These are phyloP conservation scores for Botrytis elliptica DNA, from an alignment of 2,329 filamentous ascomycete species.

Conservation along the genomic window DNA sequence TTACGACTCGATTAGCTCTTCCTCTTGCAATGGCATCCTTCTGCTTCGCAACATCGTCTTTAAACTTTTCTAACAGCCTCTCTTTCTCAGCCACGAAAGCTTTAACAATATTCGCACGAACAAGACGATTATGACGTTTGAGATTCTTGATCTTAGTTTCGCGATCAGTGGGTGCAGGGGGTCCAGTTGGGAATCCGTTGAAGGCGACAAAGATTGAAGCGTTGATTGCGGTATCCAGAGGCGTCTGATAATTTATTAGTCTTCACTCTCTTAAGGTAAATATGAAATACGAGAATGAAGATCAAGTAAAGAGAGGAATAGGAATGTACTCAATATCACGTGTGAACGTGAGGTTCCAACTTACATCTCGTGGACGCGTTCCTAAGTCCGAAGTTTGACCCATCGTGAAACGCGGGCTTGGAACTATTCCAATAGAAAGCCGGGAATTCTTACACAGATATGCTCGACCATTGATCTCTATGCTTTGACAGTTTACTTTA, in stretches of 20 bases:
- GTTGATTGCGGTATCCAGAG: slow-evolving; percentile 18
- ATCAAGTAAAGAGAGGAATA: background rate
- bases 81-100: slow-evolving; percentile 24
- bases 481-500: background rate
- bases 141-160: slow-evolving; percentile 29
- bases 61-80: background rate
- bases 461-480: background rate
- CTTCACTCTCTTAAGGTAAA: background rate
- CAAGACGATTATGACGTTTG: slow-evolving; percentile 29
- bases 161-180: slow-evolving; percentile 10
- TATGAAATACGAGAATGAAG: background rate
- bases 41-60: background rate
- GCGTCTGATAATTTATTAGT: background rate
- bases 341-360: slow-evolving; percentile 8
- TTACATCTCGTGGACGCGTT: background rate
- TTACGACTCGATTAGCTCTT: background rate
- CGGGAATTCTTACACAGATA: background rate
- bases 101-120: slow-evolving; percentile 28
- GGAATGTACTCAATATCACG: slow-evolving; percentile 2
- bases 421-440: background rate
- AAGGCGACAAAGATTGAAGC: slow-evolving; percentile 35
- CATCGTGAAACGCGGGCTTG: background rate
- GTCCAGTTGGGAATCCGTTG: slow-evolving; percentile 22
- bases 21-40: background rate
- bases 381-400: background rate